Conservation (phyloP, 83 land plant genomes). For the Diphasiastrum complanatum region DNA sequence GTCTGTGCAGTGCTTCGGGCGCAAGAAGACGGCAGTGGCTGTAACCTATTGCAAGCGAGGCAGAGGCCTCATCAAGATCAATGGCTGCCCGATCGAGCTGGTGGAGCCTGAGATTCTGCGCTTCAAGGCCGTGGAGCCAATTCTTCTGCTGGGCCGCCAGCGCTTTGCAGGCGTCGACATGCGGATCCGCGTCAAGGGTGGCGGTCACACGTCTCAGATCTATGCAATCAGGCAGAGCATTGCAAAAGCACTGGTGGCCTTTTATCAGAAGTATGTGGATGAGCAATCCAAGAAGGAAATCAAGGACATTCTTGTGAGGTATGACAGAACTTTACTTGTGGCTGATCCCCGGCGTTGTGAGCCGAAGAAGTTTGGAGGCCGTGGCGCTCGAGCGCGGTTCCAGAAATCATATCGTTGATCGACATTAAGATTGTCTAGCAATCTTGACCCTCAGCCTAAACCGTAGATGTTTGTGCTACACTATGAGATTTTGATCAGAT, state of each 20-base stretch:
- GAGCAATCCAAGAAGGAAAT: slow-evolving; percentile 71
- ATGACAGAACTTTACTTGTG: slow-evolving; percentile 43
- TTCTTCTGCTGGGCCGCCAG: slow-evolving; percentile 27
- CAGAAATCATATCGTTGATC: slow-evolving; percentile 65
- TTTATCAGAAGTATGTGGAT: slow-evolving; percentile 34
- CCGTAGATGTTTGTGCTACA: too few species aligned
- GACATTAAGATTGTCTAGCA: too few species aligned
- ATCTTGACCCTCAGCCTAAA: too few species aligned
- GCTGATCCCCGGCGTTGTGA: slow-evolving; percentile 62
- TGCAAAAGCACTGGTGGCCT: slow-evolving; percentile 30
- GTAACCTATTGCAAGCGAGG: slow-evolving; percentile 52
- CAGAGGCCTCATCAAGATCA: slow-evolving; percentile 50
- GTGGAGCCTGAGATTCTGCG: slow-evolving; percentile 39
- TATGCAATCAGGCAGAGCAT: slow-evolving; percentile 36
- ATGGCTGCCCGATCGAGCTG: slow-evolving; percentile 55
- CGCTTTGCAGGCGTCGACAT: slow-evolving; percentile 30
- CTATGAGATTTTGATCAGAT: too few species aligned
- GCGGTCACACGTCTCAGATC: slow-evolving; percentile 35
- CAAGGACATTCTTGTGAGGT: slow-evolving; percentile 40
- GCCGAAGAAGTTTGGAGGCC: slow-evolving; percentile 65
- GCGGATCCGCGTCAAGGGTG: slow-evolving; percentile 39
- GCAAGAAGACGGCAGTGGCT: slow-evolving; percentile 55
- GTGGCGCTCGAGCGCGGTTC: slow-evolving; percentile 58
- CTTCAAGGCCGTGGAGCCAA: slow-evolving; percentile 37
- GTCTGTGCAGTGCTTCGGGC: slow-evolving; percentile 29